Conservation (phyloP, 2,329 filamentous ascomycete genomes). For the Ceratocystis huliohia region DNA sequence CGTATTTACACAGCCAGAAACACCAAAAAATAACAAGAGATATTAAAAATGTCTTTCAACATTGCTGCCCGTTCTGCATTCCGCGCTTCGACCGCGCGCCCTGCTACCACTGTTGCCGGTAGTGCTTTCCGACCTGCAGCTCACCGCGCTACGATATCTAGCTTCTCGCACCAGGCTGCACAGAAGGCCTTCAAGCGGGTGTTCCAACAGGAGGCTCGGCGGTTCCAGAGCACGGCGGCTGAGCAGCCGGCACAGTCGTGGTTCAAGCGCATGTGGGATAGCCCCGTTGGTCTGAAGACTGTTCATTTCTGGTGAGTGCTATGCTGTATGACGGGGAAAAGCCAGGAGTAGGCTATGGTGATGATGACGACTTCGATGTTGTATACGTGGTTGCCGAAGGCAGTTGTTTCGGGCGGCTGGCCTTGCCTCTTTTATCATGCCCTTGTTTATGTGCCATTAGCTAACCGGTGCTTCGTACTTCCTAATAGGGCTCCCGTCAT, state of each 20-base stretch:
- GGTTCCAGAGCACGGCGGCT: constrained; percentile 53
- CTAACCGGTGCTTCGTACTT: neutral
- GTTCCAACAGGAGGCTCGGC: constrained; percentile 32
- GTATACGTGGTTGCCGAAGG: neutral
- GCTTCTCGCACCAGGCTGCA: constrained; percentile 39
- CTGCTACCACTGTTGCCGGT: constrained; percentile 26
- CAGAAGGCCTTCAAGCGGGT: constrained; percentile 40
- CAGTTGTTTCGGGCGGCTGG: neutral
- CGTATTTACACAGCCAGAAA: neutral
- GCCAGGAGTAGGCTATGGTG: too few relatives aligned
- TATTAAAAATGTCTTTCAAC: constrained; percentile 2
- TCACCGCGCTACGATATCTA: constrained; percentile 34
- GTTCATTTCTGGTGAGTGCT: constrained; percentile 84
- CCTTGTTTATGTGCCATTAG: neutral
- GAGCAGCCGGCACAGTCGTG: constrained; percentile 36
- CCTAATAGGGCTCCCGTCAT: constrained; percentile 72
- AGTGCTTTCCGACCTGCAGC: constrained; percentile 36
- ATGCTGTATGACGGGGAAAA: neutral
- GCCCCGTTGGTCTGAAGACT: constrained; percentile 72
- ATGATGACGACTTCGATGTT: too few relatives aligned
- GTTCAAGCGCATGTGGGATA: constrained; percentile 74
- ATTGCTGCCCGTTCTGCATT: constrained; percentile 37
- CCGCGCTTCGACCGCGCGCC: constrained; percentile 39
- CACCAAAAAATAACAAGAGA: constrained; percentile 28
- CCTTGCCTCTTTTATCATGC: neutral